phyloP scores from a whole-genome alignment of 371 early-diverging fungal species.

The Smittium culicis region DNA sequence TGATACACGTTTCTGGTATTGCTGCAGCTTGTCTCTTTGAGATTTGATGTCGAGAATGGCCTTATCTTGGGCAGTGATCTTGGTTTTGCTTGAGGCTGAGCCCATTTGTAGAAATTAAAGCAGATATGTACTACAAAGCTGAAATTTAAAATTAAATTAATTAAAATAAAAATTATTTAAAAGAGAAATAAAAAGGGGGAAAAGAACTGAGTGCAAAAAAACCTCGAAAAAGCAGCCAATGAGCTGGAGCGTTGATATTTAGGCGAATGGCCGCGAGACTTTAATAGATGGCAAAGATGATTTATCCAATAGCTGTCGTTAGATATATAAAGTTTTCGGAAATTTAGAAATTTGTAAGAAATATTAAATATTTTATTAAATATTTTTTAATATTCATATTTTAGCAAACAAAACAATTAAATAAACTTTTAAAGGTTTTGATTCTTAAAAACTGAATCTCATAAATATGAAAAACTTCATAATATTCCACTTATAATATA shows the following conservation, averaged over 20 bases:
- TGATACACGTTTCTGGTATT: slow-evolving; percentile 72
- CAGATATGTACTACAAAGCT: too few species aligned
- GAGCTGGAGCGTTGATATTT: too few species aligned
- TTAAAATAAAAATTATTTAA: not conserved
- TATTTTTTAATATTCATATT: too few species aligned
- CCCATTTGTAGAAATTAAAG: slow-evolving; percentile 35
- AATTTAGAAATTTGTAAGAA: too few species aligned
- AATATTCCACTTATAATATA: too few species aligned
- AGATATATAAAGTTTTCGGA: too few species aligned
- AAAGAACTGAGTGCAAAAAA: not conserved
- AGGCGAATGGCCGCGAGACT: not conserved
- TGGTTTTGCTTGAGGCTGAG: slow-evolving; percentile 34
- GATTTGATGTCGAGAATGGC: slow-evolving; percentile 89
- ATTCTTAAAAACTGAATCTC: too few species aligned
- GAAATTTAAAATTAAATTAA: not conserved
- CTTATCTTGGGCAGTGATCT: slow-evolving; percentile 71
- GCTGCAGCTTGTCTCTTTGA: slow-evolving; percentile 80
- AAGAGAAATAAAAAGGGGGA: not conserved
- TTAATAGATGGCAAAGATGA: not conserved
- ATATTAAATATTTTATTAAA: too few species aligned
- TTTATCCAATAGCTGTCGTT: too few species aligned
- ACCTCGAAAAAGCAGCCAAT: not conserved
- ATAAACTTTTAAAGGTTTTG: too few species aligned
- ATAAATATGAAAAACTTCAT: too few species aligned
- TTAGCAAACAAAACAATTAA: too few species aligned